Conservation (phyloP, 257 asterid genomes). For the Penstemon newberryi region DNA sequence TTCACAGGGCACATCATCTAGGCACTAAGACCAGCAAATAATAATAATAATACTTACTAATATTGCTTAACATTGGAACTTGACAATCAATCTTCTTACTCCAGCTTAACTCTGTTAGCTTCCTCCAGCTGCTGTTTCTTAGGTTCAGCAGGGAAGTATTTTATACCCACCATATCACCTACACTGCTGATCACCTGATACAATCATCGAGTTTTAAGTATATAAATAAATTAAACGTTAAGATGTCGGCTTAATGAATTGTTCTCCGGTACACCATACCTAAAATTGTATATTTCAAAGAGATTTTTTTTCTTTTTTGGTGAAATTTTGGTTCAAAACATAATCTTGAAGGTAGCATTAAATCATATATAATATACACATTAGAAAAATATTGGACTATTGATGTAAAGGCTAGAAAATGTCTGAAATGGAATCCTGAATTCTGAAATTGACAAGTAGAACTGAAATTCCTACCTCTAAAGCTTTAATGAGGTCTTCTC, state of each 20-base stretch:
- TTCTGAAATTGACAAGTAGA: background rate
- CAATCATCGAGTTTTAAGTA: background rate
- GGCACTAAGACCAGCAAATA: background rate
- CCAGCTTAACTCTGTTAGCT: constrained; percentile 54
- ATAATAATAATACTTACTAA: background rate
- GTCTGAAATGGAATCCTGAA: no score
- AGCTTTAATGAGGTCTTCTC: constrained; percentile 92
- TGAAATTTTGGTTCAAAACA: no score
- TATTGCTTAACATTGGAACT: background rate
- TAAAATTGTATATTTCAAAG: no score
- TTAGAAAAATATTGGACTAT: no score
- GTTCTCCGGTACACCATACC: no score
- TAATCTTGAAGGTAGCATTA: no score
- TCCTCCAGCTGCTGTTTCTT: constrained; percentile 70
- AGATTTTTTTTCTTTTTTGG: no score
- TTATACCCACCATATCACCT: constrained; percentile 83
- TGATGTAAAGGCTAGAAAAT: no score
- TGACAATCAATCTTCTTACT: constrained; percentile 33
- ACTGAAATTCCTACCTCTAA: constrained; percentile 57
- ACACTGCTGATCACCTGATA: constrained; percentile 72
- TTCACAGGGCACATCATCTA: background rate
- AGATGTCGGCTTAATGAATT: no score
- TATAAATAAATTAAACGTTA: background rate
- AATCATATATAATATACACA: no score
- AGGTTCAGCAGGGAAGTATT: constrained; percentile 88